phyloP scores from a whole-genome alignment of 2,329 filamentous ascomycete genomes.

The Neofusicoccum umdonicola region DNA sequence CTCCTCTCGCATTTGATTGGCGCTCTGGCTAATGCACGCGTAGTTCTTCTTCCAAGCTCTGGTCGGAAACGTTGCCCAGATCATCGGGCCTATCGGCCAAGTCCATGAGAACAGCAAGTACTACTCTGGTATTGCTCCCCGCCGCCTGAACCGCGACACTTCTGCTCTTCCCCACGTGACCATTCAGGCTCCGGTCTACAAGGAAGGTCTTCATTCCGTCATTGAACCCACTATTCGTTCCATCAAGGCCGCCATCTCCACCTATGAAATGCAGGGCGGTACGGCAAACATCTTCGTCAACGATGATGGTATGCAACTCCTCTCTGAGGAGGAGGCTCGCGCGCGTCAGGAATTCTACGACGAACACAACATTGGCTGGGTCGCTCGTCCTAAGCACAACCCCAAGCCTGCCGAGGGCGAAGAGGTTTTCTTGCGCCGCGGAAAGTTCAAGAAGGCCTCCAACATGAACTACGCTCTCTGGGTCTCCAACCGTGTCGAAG shows the following conservation, averaged over 20 bases:
- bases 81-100: conserved; percentile 46
- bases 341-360: conserved; percentile 49
- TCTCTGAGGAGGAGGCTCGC: conserved; percentile 49
- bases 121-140: conserved; percentile 44
- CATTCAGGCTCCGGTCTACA: conserved; percentile 45
- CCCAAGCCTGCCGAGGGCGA: conserved; percentile 49
- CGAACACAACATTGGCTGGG: conserved; percentile 52
- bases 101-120: conserved; percentile 46
- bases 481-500: conserved; percentile 65
- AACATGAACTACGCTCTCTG: conserved; percentile 69
- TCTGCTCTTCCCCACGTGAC: conserved; percentile 54
- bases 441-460: conserved; percentile 66
- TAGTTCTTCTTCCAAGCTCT: conserved; percentile 50
- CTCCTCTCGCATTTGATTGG: neutral
- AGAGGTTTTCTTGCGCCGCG: conserved; percentile 52
- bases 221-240: conserved; percentile 75
- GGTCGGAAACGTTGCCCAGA: conserved; percentile 40
- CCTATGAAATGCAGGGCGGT: conserved; percentile 74
- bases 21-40: conserved; percentile 12
- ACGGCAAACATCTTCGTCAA: conserved; percentile 76
- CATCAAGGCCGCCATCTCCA: conserved; percentile 73
- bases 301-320: conserved; percentile 70
- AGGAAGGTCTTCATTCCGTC: conserved; percentile 47
- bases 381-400: conserved; percentile 51
- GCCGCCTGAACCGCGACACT: conserved; percentile 35